Percentiles rank a stretch among this genome's conserved stretches.
Conservation (phyloP, 345 rosid species). For the Linum usitatissimum region DNA sequence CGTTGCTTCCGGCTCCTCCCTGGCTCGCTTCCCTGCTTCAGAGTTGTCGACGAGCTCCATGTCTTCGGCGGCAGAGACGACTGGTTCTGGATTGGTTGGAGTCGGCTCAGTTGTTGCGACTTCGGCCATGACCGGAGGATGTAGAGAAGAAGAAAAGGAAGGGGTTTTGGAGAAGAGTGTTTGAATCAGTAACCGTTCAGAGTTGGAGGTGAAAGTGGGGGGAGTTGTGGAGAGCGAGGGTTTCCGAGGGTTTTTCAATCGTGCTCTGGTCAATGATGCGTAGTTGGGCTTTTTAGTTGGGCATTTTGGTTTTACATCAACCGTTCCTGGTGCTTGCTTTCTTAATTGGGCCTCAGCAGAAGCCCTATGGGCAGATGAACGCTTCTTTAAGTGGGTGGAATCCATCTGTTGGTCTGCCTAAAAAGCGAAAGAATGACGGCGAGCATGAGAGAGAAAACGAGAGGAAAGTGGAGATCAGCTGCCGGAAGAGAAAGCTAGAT, state of each 20-base stretch:
- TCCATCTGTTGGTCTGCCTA: no score
- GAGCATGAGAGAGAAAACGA: no score
- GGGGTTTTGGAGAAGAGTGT: neutral
- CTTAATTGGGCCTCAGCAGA: no score
- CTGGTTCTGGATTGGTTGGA: conserved; percentile 9
- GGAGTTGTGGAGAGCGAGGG: neutral
- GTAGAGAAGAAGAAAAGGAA: neutral
- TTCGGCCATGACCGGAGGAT: conserved; percentile 10
- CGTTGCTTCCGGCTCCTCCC: conserved; percentile 8
- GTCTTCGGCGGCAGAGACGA: conserved; percentile 10
- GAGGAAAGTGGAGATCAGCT: no score
- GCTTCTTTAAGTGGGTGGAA: no score
- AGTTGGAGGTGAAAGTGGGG: neutral
- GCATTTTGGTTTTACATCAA: no score
- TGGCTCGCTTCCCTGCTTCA: conserved; percentile 5
- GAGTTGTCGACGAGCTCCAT: conserved; percentile 15
- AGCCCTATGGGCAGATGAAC: no score
- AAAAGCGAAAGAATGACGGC: no score
- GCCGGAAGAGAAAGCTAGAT: no score
- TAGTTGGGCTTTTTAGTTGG: no score
- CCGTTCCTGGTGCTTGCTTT: no score
- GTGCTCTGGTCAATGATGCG: neutral
- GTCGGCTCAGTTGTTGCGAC: conserved; percentile 10
- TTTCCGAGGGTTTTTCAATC: neutral
- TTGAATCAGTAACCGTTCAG: neutral